These are phyloP conservation scores for Leucocoprinus leucothites DNA, from an alignment of 768 basidiomycete species.

Conservation along the genomic window DNA sequence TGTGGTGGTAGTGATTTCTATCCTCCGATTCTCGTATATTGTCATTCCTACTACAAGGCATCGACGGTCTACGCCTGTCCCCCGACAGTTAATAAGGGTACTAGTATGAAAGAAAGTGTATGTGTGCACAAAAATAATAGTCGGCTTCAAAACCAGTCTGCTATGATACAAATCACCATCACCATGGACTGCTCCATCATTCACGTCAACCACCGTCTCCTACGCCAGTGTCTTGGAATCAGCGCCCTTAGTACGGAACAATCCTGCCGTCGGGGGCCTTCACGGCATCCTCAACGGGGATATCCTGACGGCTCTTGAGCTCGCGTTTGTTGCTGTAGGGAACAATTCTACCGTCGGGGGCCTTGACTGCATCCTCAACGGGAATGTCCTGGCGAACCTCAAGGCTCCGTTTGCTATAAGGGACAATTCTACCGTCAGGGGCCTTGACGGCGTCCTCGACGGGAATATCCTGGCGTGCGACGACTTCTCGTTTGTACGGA, in stretches of 20 bases:
- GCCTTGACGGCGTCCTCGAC: slow-evolving; percentile 22
- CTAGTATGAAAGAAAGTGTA: slow-evolving; percentile 3
- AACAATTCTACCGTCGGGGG: slow-evolving; percentile 23
- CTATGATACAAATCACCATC: neutral
- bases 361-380: slow-evolving; percentile 24
- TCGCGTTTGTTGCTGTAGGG: slow-evolving; percentile 18
- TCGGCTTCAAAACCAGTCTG: neutral
- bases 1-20: neutral
- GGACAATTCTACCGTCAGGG: slow-evolving; percentile 31
- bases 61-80: slow-evolving; percentile 6
- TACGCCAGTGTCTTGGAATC: no score
- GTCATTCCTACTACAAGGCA: slow-evolving; percentile 6
- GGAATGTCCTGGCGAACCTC: slow-evolving; percentile 24
- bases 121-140: neutral
- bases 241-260: slow-evolving; percentile 25
- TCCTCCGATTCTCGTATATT: slow-evolving; percentile 8
- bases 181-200: neutral
- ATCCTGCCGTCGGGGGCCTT: slow-evolving; percentile 26
- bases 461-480: slow-evolving; percentile 15
- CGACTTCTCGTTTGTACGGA: slow-evolving; percentile 12
- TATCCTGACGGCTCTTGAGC: slow-evolving; percentile 19
- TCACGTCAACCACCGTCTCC: neutral
- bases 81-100: slow-evolving; percentile 6
- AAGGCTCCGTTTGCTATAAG: slow-evolving; percentile 34
- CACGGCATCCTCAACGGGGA: slow-evolving; percentile 25